phyloP scores from a whole-genome alignment of 345 rosid genomes.

The Murraya koenigii region DNA sequence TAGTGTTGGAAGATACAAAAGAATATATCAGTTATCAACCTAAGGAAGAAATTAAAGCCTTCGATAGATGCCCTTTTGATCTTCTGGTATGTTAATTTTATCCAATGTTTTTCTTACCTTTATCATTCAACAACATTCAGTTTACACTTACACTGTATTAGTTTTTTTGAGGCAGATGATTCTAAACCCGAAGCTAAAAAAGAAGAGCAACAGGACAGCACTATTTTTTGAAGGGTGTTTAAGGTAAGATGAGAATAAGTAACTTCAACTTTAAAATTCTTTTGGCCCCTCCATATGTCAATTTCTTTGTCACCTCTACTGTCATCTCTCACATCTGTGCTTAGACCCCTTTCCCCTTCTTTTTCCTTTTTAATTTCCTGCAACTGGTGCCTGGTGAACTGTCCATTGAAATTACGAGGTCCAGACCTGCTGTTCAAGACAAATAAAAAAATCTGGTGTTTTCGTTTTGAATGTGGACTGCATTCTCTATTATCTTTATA shows the following conservation, averaged over 20 bases:
- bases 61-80: constrained; percentile 74
- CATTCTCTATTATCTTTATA: not conserved
- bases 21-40: constrained; percentile 82
- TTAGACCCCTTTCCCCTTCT: not conserved
- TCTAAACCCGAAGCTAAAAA: constrained; percentile 71
- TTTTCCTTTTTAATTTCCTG: not conserved
- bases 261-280: not conserved
- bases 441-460: not conserved
- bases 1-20: constrained; percentile 82
- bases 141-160: constrained; percentile 19
- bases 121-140: constrained; percentile 18
- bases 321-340: not conserved
- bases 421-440: not conserved
- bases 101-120: not conserved
- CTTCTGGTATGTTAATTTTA: constrained; percentile 55
- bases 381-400: not conserved
- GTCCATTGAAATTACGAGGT: not conserved
- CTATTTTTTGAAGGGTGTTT: constrained; percentile 85
- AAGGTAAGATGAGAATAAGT: constrained; percentile 36
- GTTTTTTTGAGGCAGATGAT: constrained; percentile 64
- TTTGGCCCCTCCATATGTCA: not conserved
- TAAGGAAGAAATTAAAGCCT: constrained; percentile 66
- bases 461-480: not conserved
- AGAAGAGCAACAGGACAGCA: constrained; percentile 63
- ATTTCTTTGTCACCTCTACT: not conserved